Conservation (phyloP, 495 filamentous ascomycete species). For the Penicillium verhagenii region DNA sequence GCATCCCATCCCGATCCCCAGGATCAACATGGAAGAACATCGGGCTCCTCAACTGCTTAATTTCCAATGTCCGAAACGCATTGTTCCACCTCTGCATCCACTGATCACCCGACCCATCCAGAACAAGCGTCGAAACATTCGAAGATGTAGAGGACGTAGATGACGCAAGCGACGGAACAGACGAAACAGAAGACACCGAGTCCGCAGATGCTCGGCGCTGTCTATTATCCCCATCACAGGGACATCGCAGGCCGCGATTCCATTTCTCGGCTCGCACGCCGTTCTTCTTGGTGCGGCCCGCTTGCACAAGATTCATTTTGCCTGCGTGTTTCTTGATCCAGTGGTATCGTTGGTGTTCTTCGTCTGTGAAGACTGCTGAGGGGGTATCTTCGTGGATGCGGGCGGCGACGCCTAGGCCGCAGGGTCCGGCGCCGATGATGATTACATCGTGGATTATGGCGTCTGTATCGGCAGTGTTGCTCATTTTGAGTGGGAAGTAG, state of each 20-base stretch:
- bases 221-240: conserved; percentile 16
- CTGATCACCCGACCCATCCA: conserved; percentile 50
- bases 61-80: conserved; percentile 55
- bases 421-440: conserved; percentile 63
- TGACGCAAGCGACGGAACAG: conserved; percentile 25
- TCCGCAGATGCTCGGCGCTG: conserved; percentile 24
- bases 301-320: conserved; percentile 42
- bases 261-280: conserved; percentile 34
- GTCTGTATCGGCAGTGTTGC: neutral
- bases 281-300: conserved; percentile 26
- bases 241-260: conserved; percentile 17
- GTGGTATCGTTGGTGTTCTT: conserved; percentile 63
- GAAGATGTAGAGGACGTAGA: conserved; percentile 21
- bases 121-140: conserved; percentile 39
- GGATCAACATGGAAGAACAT: conserved; percentile 71
- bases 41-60: conserved; percentile 59
- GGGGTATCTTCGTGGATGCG: conserved; percentile 59
- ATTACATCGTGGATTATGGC: conserved; percentile 53
- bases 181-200: conserved; percentile 25
- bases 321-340: conserved; percentile 58
- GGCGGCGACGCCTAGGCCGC: conserved; percentile 59
- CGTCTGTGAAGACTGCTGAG: conserved; percentile 64
- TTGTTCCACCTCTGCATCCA: conserved; percentile 61
- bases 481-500: conserved; percentile 1
- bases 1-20: conserved; percentile 59